Conservation (phyloP, 257 asterid species). For the Dorcoceras hygrometricum region DNA sequence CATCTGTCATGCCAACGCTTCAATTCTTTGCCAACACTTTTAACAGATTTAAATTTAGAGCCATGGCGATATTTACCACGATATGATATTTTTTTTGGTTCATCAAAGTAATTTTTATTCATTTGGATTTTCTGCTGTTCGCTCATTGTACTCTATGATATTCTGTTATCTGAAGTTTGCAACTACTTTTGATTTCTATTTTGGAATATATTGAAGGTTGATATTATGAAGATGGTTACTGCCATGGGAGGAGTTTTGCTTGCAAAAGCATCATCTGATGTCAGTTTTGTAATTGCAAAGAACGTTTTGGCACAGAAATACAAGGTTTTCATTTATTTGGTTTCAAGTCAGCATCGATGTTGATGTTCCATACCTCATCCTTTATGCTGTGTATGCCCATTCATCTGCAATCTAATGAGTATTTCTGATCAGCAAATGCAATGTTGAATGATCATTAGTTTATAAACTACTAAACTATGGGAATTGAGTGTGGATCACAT, state of each 20-base stretch:
- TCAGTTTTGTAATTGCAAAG: constrained; percentile 83
- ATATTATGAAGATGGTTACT: constrained; percentile 61
- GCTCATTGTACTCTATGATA: background rate
- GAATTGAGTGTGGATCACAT: too few relatives aligned
- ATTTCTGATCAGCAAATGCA: too few relatives aligned
- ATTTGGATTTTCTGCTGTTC: background rate
- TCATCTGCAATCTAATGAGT: background rate
- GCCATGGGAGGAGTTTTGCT: constrained; percentile 91
- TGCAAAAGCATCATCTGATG: constrained; percentile 69
- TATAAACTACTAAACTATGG: too few relatives aligned
- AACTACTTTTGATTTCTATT: constrained; percentile 20
- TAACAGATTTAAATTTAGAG: constrained; percentile 12
- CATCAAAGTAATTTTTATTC: background rate
- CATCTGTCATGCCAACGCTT: too few relatives aligned
- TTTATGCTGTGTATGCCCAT: background rate
- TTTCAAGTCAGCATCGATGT: background rate
- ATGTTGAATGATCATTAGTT: too few relatives aligned
- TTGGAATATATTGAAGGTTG: constrained; percentile 49
- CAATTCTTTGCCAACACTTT: constrained; percentile 16
- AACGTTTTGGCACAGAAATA: constrained; percentile 81
- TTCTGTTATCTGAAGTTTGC: constrained; percentile 4
- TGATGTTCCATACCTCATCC: background rate
- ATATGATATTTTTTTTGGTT: constrained; percentile 8
- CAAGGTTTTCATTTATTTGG: constrained; percentile 47
- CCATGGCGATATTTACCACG: constrained; percentile 2